These are phyloP conservation scores for Citrullus mucosospermus DNA, from an alignment of 306 rosid species.

Conservation along the genomic window DNA sequence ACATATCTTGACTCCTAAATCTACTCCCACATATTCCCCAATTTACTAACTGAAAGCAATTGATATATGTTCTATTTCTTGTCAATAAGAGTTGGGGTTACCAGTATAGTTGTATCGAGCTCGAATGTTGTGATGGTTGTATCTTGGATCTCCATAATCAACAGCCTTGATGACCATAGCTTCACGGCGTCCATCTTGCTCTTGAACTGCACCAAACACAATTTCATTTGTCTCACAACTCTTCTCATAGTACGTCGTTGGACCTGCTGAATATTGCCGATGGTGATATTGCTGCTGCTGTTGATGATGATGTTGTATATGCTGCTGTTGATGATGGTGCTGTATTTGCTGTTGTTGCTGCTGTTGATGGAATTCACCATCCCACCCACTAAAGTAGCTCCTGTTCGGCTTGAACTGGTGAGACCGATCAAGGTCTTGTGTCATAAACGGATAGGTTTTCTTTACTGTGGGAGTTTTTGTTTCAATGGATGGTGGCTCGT, in stretches of 20 bases:
- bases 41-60: not conserved
- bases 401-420: conserved; percentile 36
- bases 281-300: conserved; percentile 48
- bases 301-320: conserved; percentile 8
- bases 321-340: conserved; percentile 12
- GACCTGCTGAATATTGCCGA: conserved; percentile 47
- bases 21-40: not conserved
- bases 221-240: conserved; percentile 77
- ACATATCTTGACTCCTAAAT: not conserved
- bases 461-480: conserved; percentile 41
- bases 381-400: conserved; percentile 44
- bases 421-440: conserved; percentile 54
- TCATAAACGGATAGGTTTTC: conserved; percentile 40
- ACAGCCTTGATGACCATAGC: conserved; percentile 89
- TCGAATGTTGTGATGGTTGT: conserved; percentile 55
- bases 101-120: conserved; percentile 52
- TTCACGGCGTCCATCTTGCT: conserved; percentile 75
- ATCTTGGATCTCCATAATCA: conserved; percentile 63
- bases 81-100: conserved; percentile 52
- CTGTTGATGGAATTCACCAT: conserved; percentile 36
- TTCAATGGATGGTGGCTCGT: conserved; percentile 77
- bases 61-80: not conserved
- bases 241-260: conserved; percentile 57
- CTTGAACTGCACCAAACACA: conserved; percentile 94
- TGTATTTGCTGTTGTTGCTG: conserved; percentile 14